phyloP scores from a whole-genome alignment of 441 rosid genomes.

The Kokia cookei region DNA sequence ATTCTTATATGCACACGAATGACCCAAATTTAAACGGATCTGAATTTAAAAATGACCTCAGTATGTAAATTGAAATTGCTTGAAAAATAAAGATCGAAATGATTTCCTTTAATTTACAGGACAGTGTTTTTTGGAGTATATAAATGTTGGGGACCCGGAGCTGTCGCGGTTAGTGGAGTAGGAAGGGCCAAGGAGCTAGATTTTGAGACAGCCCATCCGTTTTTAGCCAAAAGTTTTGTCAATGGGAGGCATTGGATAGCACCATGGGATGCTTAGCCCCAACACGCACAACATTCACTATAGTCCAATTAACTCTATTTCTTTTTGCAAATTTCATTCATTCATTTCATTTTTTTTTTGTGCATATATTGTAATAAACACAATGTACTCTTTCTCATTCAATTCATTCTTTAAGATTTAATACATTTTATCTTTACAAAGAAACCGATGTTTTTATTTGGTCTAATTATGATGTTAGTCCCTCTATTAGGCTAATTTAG shows the following conservation, averaged over 20 bases:
- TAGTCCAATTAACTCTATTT: not conserved
- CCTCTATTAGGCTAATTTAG: too few species aligned
- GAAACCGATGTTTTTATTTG: too few species aligned
- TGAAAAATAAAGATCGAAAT: too few species aligned
- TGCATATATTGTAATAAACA: not conserved
- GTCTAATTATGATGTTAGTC: too few species aligned
- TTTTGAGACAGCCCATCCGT: slow-evolving; percentile 67
- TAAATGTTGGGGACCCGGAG: slow-evolving; percentile 85
- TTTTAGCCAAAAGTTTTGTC: slow-evolving; percentile 76
- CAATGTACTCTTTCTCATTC: not conserved
- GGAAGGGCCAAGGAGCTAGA: slow-evolving; percentile 84
- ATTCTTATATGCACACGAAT: not conserved
- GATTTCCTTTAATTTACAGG: slow-evolving; percentile 21
- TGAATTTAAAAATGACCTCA: too few species aligned
- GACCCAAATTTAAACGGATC: too few species aligned
- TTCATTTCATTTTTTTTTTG: not conserved
- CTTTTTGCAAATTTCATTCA: not conserved
- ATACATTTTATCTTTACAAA: not conserved
- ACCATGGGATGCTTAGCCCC: slow-evolving; percentile 49
- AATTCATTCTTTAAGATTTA: not conserved
- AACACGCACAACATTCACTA: not conserved
- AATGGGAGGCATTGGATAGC: slow-evolving; percentile 92
- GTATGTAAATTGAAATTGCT: too few species aligned
- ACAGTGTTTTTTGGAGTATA: slow-evolving; percentile 81
- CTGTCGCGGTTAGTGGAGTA: slow-evolving; percentile 57